Evolutionary conservation across 768 basidiomycete species (phyloP).

Genomic region (Hypholoma fasciculare): DNA sequence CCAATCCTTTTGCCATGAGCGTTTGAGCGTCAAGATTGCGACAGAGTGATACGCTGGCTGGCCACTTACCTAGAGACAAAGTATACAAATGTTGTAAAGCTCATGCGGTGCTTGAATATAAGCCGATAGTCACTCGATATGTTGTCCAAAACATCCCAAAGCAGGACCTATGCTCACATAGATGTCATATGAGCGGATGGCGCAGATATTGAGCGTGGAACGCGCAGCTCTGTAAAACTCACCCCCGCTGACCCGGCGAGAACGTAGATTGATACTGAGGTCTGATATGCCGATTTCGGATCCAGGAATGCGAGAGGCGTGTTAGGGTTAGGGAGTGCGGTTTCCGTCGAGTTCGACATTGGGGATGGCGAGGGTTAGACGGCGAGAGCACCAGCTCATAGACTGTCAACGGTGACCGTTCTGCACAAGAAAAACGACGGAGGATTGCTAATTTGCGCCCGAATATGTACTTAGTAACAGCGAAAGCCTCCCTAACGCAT

Average conservation of each 20-base stretch:
- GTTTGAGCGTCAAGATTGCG: background rate
- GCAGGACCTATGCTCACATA: constrained; percentile 2
- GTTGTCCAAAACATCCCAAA: constrained; percentile 14
- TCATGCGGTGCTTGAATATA: constrained; percentile 5
- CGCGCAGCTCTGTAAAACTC: background rate
- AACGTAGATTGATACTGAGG: background rate
- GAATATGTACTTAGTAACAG: too few relatives aligned
- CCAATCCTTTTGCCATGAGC: background rate
- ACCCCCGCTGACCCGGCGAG: constrained; percentile 12
- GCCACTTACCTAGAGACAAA: constrained; percentile 7
- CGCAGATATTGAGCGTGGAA: background rate
- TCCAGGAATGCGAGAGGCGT: background rate
- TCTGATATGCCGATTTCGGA: background rate
- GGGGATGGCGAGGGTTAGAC: background rate
- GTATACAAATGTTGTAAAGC: constrained; percentile 9
- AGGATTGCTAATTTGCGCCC: too few relatives aligned
- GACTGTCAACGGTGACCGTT: too few relatives aligned
- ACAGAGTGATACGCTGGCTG: background rate
- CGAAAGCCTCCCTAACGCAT: too few relatives aligned
- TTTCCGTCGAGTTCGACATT: background rate
- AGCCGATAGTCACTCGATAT: constrained; percentile 6
- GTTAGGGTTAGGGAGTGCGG: background rate
- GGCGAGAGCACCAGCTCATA: too few relatives aligned
- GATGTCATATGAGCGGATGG: background rate
- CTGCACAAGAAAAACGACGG: too few relatives aligned